phyloP scores from a whole-genome alignment of 1,284 basidiomycete genomes.

The Ganoderma resinaceum region DNA sequence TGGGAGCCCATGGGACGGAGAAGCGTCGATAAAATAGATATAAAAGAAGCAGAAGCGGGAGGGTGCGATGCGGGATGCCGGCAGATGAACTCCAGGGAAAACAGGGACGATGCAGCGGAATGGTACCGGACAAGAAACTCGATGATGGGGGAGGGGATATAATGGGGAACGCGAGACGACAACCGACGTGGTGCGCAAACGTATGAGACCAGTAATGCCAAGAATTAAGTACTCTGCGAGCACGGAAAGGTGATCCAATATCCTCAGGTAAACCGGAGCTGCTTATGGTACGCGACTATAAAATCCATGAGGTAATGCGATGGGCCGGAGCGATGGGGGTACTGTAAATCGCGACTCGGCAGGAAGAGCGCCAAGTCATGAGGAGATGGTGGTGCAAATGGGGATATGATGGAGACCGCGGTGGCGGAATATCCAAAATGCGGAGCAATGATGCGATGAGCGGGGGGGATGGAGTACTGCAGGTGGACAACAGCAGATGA shows the following conservation, averaged over 20 bases:
- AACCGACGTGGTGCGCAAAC: not conserved
- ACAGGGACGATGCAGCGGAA: not conserved
- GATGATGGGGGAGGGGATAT: not conserved
- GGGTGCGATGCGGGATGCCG: not conserved
- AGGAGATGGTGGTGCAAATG: not conserved
- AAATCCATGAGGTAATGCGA: conserved; percentile 1
- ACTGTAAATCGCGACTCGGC: not conserved
- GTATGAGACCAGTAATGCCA: not conserved
- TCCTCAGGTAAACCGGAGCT: not conserved
- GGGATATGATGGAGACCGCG: not conserved
- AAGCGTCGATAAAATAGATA: conserved; percentile 11
- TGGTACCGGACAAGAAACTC: not conserved
- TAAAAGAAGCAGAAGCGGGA: not conserved
- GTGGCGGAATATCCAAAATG: not conserved
- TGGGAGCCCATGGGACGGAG: not conserved
- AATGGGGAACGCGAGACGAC: not conserved
- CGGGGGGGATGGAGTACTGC: not conserved
- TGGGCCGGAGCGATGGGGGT: not conserved
- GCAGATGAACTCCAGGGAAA: not conserved
- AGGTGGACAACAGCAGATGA: not conserved
- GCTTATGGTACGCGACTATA: not conserved
- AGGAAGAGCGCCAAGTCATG: not conserved
- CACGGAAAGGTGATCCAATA: conserved; percentile 5
- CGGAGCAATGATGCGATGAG: not conserved
- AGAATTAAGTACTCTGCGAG: not conserved